These are phyloP conservation scores for Claviceps purpurea DNA, from an alignment of 2,329 filamentous ascomycete species.

Conservation along the genomic window DNA sequence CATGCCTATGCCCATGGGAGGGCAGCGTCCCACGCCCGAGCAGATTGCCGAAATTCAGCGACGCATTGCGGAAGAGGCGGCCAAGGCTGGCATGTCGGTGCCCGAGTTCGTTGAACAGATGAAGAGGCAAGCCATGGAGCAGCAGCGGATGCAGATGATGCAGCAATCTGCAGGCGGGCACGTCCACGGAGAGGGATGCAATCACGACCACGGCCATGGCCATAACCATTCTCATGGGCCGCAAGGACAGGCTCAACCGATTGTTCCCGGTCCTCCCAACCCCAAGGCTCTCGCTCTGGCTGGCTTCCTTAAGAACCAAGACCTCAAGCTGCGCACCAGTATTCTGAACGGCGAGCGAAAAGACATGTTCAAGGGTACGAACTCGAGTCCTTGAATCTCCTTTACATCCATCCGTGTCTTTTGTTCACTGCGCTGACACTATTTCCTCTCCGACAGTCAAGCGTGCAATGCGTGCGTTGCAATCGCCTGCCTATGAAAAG, in stretches of 20 bases:
- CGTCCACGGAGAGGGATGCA: conserved; percentile 11
- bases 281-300: conserved; percentile 81
- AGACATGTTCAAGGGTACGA: conserved; percentile 86
- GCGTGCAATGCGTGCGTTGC: conserved; percentile 78
- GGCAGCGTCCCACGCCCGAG: conserved; percentile 56
- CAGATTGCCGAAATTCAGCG: conserved; percentile 77
- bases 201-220: conserved; percentile 16
- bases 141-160: conserved; percentile 34
- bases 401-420: background rate
- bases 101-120: conserved; percentile 68
- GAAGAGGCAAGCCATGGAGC: conserved; percentile 40
- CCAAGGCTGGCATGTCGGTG: conserved; percentile 71
- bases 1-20: conserved; percentile 13
- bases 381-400: background rate
- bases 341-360: conserved; percentile 94
- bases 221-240: conserved; percentile 10
- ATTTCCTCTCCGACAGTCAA: conserved; percentile 55
- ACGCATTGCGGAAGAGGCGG: conserved; percentile 69
- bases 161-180: conserved; percentile 12
- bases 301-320: conserved; percentile 70
- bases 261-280: conserved; percentile 68
- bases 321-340: conserved; percentile 79
- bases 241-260: conserved; percentile 48
- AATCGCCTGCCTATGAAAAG: conserved; percentile 83
- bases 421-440: background rate